A percentile compares a stretch with the other conserved stretches of the same genome.
Conservation (phyloP, 371 early-diverging fungal species). For the Dinochytrium kinnereticum region DNA sequence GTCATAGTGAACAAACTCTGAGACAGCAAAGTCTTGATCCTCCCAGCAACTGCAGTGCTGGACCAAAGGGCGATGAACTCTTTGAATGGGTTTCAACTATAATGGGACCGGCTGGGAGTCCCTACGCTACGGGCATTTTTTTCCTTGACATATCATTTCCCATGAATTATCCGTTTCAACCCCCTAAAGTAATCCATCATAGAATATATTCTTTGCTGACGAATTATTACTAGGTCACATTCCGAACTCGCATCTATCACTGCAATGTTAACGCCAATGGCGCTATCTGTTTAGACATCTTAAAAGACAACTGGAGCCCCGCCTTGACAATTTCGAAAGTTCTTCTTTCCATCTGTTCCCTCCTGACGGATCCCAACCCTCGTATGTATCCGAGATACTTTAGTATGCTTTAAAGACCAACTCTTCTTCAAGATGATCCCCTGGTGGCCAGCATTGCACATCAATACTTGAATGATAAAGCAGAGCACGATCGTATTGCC, state of each 20-base stretch:
- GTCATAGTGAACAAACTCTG: background rate
- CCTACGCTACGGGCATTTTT: constrained; percentile 81
- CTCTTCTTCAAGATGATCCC: constrained; percentile 74
- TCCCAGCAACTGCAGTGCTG: constrained; percentile 94
- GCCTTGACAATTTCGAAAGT: constrained; percentile 93
- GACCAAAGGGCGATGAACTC: constrained; percentile 94
- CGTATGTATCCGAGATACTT: constrained; percentile 47
- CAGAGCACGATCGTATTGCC: constrained; percentile 90
- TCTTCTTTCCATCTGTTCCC: constrained; percentile 83
- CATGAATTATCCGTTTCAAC: constrained; percentile 92
- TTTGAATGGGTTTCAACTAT: constrained; percentile 97
- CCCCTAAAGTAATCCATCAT: constrained; percentile 76
- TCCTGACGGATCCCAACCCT: constrained; percentile 94
- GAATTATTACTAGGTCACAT: constrained; percentile 60
- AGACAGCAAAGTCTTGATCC: constrained; percentile 75
- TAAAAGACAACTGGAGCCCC: constrained; percentile 96
- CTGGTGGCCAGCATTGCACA: constrained; percentile 92
- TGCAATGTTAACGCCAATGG: constrained; percentile 92
- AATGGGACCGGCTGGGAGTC: constrained; percentile 84
- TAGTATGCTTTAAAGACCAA: background rate
- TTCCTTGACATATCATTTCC: constrained; percentile 85
- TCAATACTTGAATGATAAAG: constrained; percentile 84
- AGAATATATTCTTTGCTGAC: constrained; percentile 15
- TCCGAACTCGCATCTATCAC: constrained; percentile 92
- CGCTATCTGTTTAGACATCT: constrained; percentile 89